These are phyloP conservation scores for Epipyxis sp. DNA, from an alignment of 108 stramenopile species.

Conservation along the genomic window DNA sequence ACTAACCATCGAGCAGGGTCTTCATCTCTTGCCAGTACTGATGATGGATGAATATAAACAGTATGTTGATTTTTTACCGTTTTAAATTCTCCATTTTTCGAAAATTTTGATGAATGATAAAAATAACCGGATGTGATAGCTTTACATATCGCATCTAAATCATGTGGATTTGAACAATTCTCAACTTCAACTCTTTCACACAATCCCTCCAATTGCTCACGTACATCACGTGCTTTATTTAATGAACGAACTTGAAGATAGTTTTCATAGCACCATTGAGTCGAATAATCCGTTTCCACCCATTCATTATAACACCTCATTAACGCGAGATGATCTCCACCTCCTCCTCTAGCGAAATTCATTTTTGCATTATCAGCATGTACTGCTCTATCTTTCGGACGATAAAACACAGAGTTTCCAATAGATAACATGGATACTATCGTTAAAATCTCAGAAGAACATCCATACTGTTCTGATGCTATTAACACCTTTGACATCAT, in stretches of 20 bases:
- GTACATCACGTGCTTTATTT: slow-evolving; percentile 87
- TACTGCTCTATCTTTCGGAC: slow-evolving; percentile 94
- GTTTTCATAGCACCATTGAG: slow-evolving; percentile 98
- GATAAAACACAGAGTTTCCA: slow-evolving; percentile 85
- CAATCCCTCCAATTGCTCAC: slow-evolving; percentile 93
- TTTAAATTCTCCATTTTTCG: slow-evolving; percentile 84
- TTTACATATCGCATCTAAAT: slow-evolving; percentile 75
- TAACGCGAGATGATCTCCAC: slow-evolving; percentile 89
- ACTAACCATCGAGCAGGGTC: slow-evolving; percentile 84
- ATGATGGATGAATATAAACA: slow-evolving; percentile 92
- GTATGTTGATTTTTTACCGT: slow-evolving; percentile 91
- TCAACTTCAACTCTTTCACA: slow-evolving; percentile 98
- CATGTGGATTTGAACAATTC: slow-evolving; percentile 61
- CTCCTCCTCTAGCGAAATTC: slow-evolving; percentile 95
- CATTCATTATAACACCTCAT: slow-evolving; percentile 86
- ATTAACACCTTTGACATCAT: slow-evolving; percentile 94
- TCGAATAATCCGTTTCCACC: slow-evolving; percentile 83
- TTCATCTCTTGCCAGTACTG: slow-evolving; percentile 82
- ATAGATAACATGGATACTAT: slow-evolving; percentile 92
- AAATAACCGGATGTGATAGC: slow-evolving; percentile 96
- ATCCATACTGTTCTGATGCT: slow-evolving; percentile 86
- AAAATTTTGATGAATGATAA: slow-evolving; percentile 86
- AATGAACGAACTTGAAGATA: slow-evolving; percentile 91
- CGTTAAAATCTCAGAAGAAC: slow-evolving; percentile 82
- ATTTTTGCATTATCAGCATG: slow-evolving; percentile 93